Evolutionary conservation across 176 grass and related monocot genomes (phyloP).

Genomic region (Oryza nivara): DNA sequence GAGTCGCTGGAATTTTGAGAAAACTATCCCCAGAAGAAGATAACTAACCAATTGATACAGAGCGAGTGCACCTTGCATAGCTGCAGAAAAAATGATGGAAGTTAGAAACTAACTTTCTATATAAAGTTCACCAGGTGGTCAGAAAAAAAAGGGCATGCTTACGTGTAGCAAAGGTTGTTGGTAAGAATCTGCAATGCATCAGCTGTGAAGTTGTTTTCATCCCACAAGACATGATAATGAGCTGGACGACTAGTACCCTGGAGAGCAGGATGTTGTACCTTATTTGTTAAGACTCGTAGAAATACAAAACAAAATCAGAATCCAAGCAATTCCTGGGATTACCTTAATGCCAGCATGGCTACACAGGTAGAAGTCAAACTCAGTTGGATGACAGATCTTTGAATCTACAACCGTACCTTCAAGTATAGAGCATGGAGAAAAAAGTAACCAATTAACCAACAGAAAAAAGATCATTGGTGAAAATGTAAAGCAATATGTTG

Average conservation of each 20-base stretch:
- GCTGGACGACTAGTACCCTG: constrained; percentile 76
- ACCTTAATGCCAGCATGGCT: constrained; percentile 51
- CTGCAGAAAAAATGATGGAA: constrained; percentile 37
- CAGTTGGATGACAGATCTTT: not conserved
- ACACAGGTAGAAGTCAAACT: not conserved
- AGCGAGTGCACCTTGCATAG: constrained; percentile 73
- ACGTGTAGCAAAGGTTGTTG: constrained; percentile 86
- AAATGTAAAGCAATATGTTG: not conserved
- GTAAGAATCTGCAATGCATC: constrained; percentile 66
- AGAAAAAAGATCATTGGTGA: constrained; percentile 23
- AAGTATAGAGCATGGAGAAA: constrained; percentile 28
- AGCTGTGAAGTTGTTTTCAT: constrained; percentile 77
- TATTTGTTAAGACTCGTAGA: not conserved
- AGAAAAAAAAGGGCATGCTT: constrained; percentile 13
- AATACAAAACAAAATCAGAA: not conserved
- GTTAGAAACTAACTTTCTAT: constrained; percentile 2
- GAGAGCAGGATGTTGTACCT: not conserved
- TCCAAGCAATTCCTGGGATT: not conserved
- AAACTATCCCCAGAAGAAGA: constrained; percentile 7
- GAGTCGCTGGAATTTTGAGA: not conserved
- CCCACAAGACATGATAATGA: constrained; percentile 83
- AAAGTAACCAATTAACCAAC: not conserved
- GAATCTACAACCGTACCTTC: not conserved
- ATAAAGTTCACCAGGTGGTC: not conserved
- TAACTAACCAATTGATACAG: constrained; percentile 65